Conservation (phyloP, 768 basidiomycete species). For the Phylloporus sp. region DNA sequence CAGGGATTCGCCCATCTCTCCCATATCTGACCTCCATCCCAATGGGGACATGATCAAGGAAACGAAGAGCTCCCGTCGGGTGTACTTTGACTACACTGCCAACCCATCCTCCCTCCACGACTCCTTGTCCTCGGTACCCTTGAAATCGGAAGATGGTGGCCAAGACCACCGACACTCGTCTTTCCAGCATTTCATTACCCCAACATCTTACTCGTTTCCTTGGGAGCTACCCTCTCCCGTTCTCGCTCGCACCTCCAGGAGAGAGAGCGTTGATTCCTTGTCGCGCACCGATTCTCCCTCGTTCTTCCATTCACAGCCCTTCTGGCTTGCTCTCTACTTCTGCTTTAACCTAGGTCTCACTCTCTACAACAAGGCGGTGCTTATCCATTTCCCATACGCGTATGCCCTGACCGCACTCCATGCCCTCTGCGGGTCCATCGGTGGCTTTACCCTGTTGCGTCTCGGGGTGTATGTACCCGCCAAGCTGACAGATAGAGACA, state of each 20-base stretch:
- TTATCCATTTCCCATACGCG: slow-evolving; percentile 91
- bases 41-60: slow-evolving; percentile 6
- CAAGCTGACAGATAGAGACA: slow-evolving; percentile 47
- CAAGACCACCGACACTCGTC: background rate
- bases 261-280: slow-evolving; percentile 4
- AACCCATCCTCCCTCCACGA: background rate
- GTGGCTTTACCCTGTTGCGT: slow-evolving; percentile 65
- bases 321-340: slow-evolving; percentile 85
- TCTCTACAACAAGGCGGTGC: slow-evolving; percentile 91
- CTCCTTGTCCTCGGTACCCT: background rate
- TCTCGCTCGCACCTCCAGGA: slow-evolving; percentile 6
- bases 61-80: slow-evolving; percentile 15
- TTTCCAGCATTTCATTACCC: slow-evolving; percentile 1
- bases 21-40: background rate
- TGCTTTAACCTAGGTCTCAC: slow-evolving; percentile 88
- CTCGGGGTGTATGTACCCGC: slow-evolving; percentile 57
- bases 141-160: slow-evolving; percentile 6
- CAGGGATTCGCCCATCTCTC: slow-evolving; percentile 3
- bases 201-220: slow-evolving; percentile 12
- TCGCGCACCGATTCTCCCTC: slow-evolving; percentile 9
- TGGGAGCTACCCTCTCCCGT: slow-evolving; percentile 19
- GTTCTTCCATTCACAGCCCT: slow-evolving; percentile 31
- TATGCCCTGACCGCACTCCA: slow-evolving; percentile 94
- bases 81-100: slow-evolving; percentile 22
- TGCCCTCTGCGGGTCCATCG: slow-evolving; percentile 79